Conservation (phyloP, 2,329 filamentous ascomycete species). For the Calonectria pteridis region DNA sequence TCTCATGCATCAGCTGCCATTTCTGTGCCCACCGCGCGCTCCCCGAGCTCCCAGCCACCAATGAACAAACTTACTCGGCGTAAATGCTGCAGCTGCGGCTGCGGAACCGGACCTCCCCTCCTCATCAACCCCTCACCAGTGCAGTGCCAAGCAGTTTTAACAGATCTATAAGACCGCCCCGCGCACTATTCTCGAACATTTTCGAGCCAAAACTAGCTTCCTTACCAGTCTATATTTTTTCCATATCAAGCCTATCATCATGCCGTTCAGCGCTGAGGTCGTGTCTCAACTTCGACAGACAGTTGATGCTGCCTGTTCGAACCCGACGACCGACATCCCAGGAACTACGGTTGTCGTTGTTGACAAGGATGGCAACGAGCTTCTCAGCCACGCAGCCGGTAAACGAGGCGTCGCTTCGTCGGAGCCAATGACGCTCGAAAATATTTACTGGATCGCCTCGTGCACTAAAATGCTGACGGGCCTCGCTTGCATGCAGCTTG, state of each 20-base stretch:
- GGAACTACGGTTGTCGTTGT: constrained; percentile 61
- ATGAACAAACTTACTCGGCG: neutral
- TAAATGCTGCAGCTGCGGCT: neutral
- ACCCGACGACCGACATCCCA: constrained; percentile 56
- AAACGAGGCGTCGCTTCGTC: constrained; percentile 57
- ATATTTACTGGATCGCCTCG: constrained; percentile 70
- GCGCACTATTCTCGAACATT: neutral
- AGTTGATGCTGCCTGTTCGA: constrained; percentile 53
- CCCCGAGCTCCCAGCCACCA: neutral
- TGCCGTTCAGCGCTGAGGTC: constrained; percentile 33
- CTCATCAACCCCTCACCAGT: neutral
- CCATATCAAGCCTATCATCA: constrained; percentile 7
- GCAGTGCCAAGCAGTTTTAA: neutral
- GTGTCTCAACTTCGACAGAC: constrained; percentile 38
- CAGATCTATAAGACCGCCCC: neutral
- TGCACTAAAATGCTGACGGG: constrained; percentile 69
- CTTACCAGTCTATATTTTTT: neutral
- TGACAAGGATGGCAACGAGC: constrained; percentile 59
- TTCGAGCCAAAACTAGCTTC: neutral
- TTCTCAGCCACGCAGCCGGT: constrained; percentile 63
- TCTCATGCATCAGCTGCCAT: neutral
- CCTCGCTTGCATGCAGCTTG: constrained; percentile 68
- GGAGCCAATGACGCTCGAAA: constrained; percentile 70
- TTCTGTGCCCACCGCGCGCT: neutral
- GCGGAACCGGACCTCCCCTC: neutral